Conservation (phyloP, 306 rosid genomes). For the Crataegus laevigata region DNA sequence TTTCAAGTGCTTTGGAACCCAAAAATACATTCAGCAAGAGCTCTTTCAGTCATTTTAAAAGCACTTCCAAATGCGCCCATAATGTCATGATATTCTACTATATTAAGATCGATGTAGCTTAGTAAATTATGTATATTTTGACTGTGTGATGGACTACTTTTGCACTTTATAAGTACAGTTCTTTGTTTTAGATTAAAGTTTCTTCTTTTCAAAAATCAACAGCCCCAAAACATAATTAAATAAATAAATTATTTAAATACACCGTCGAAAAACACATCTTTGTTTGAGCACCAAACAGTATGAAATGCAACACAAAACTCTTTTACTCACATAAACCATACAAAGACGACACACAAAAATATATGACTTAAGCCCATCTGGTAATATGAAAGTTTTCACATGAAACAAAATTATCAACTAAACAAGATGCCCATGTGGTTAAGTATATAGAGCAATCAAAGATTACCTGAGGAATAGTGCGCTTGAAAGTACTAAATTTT, state of each 20-base stretch:
- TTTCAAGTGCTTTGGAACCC: too few species aligned
- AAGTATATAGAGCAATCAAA: background rate
- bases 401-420: background rate
- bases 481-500: constrained; percentile 91
- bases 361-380: background rate
- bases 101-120: background rate
- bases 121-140: background rate
- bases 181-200: background rate
- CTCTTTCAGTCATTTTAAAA: too few species aligned
- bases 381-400: background rate
- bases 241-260: background rate
- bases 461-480: constrained; percentile 90
- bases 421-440: background rate
- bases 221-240: background rate
- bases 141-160: background rate
- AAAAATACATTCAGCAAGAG: too few species aligned
- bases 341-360: background rate
- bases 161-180: background rate
- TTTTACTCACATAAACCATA: background rate
- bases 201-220: background rate
- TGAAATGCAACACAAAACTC: background rate
- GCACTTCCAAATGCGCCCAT: too few species aligned
- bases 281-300: background rate
- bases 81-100: background rate
- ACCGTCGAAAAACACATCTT: background rate